Conservation (phyloP, 805 yeast species). For the Brettanomyces naardenensis region DNA sequence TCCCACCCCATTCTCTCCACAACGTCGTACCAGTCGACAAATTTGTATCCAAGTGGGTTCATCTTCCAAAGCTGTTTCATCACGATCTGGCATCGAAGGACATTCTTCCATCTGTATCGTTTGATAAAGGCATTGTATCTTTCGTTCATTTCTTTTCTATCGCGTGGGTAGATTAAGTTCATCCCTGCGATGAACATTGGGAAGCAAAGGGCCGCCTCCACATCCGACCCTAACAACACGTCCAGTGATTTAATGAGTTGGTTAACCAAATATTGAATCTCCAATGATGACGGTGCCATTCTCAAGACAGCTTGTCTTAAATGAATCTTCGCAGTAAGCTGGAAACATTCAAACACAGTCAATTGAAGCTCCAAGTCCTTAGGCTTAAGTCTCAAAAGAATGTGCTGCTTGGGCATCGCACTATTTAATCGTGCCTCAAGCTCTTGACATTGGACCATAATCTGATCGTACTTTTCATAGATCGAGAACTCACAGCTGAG, state of each 20-base stretch:
- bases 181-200: slow-evolving; percentile 76
- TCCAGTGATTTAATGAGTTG: slow-evolving; percentile 52
- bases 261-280: slow-evolving; percentile 49
- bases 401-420: slow-evolving; percentile 44
- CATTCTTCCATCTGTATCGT: slow-evolving; percentile 65
- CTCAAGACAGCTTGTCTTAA: slow-evolving; percentile 57
- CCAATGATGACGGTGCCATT: slow-evolving; percentile 53
- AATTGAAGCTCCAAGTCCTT: slow-evolving; percentile 58
- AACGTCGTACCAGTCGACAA: slow-evolving; percentile 67
- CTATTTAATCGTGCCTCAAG: slow-evolving; percentile 42
- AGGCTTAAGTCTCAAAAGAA: slow-evolving; percentile 28
- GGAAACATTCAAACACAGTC: slow-evolving; percentile 64
- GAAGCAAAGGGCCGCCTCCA: slow-evolving; percentile 66
- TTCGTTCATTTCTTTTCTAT: slow-evolving; percentile 41
- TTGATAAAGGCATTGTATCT: slow-evolving; percentile 49
- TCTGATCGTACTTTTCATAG: slow-evolving; percentile 19
- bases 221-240: slow-evolving; percentile 52
- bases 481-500: not conserved
- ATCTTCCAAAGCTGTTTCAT: slow-evolving; percentile 41
- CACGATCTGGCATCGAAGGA: slow-evolving; percentile 33
- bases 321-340: slow-evolving; percentile 59
- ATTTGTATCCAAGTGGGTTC: slow-evolving; percentile 45
- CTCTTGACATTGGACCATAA: slow-evolving; percentile 28
- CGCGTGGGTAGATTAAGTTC: slow-evolving; percentile 47
- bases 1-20: slow-evolving; percentile 70